These are phyloP conservation scores for Oidiodendron maius DNA, from an alignment of 495 filamentous ascomycete species.

Conservation along the genomic window DNA sequence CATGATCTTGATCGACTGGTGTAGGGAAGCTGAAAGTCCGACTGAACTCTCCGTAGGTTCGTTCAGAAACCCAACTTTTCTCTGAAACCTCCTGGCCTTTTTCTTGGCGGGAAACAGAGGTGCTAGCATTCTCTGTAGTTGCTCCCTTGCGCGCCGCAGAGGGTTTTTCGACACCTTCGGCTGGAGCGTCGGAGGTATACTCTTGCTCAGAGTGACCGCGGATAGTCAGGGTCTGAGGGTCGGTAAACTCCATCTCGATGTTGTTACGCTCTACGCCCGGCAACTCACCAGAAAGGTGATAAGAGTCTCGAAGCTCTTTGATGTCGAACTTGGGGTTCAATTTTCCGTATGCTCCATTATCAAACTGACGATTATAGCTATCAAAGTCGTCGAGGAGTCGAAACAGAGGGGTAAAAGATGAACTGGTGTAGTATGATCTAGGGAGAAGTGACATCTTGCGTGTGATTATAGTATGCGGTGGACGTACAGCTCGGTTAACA, in stretches of 20 bases:
- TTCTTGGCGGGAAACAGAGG: slow-evolving; percentile 30
- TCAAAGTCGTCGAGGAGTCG: slow-evolving; percentile 70
- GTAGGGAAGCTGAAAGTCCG: slow-evolving; percentile 70
- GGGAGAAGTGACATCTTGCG: slow-evolving; percentile 60
- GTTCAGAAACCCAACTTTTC: slow-evolving; percentile 42
- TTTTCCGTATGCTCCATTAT: slow-evolving; percentile 20
- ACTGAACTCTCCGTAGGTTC: slow-evolving; percentile 69
- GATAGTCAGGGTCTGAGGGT: slow-evolving; percentile 69
- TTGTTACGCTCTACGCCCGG: slow-evolving; percentile 73
- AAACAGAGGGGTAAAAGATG: slow-evolving; percentile 58
- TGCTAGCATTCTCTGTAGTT: too few relatives aligned
- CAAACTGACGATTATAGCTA: slow-evolving; percentile 33
- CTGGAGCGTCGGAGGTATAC: too few relatives aligned
- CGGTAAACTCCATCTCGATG: slow-evolving; percentile 75
- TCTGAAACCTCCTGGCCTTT: neutral
- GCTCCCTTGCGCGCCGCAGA: too few relatives aligned
- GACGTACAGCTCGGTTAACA: too few relatives aligned
- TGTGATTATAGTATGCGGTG: too few relatives aligned
- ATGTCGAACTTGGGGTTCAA: slow-evolving; percentile 78
- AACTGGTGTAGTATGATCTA: slow-evolving; percentile 33
- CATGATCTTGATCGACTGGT: slow-evolving; percentile 65
- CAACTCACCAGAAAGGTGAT: slow-evolving; percentile 79
- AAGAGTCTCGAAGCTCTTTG: slow-evolving; percentile 57
- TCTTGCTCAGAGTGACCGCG: slow-evolving; percentile 57
- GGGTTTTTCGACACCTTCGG: too few relatives aligned